Evolutionary conservation across 2,329 filamentous ascomycete genomes (phyloP).

Genomic region (Ambrosiella cleistominuta): DNA sequence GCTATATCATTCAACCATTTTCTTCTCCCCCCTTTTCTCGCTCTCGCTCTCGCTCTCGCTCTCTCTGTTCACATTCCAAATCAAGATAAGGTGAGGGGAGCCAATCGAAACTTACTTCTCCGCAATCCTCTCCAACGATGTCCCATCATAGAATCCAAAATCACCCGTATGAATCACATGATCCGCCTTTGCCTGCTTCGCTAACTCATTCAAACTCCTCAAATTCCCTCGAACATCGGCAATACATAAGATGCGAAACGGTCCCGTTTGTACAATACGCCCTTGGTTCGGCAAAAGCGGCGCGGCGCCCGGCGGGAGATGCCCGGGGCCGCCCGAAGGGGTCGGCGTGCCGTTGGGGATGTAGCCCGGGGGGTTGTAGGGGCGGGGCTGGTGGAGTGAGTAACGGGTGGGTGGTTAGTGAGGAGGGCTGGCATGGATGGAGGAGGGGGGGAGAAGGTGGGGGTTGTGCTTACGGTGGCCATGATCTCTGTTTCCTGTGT

Average conservation of each 20-base stretch:
- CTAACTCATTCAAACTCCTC: slow-evolving; percentile 86
- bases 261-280: slow-evolving; percentile 46
- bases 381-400: slow-evolving; percentile 21
- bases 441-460: slow-evolving; percentile 8
- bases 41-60: too few species aligned
- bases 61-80: neutral
- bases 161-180: slow-evolving; percentile 98
- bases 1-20: too few species aligned
- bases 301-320: slow-evolving; percentile 36
- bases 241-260: slow-evolving; percentile 50
- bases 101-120: slow-evolving; percentile 60
- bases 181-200: slow-evolving; percentile 83
- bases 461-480: neutral
- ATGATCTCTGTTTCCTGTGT: neutral
- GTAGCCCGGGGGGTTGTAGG: slow-evolving; percentile 36
- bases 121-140: slow-evolving; percentile 87
- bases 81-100: neutral
- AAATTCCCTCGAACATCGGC: slow-evolving; percentile 72
- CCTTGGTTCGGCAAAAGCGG: slow-evolving; percentile 52
- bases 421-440: slow-evolving; percentile 11
- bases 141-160: slow-evolving; percentile 97
- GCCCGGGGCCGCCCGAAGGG: slow-evolving; percentile 6
- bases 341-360: slow-evolving; percentile 42
- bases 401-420: slow-evolving; percentile 15
- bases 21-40: too few species aligned